Conservation (phyloP, 2,329 filamentous ascomycete genomes). For the Calonectria naviculata region DNA sequence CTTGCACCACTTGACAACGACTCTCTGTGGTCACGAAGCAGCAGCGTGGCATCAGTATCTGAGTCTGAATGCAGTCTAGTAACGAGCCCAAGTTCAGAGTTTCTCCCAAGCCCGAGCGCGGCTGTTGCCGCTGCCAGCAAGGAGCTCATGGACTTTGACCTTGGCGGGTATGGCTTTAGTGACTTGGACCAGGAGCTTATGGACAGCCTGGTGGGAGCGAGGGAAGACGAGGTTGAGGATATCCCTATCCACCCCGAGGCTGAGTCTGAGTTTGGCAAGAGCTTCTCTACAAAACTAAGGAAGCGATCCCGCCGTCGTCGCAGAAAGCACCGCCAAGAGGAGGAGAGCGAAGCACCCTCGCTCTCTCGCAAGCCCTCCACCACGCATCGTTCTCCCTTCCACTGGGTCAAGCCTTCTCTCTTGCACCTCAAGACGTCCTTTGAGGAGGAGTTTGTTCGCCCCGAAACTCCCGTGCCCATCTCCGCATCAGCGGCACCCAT, state of each 20-base stretch:
- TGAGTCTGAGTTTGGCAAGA: constrained; percentile 39
- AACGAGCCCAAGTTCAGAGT: constrained; percentile 47
- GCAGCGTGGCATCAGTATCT: constrained; percentile 38
- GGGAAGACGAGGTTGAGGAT: constrained; percentile 12
- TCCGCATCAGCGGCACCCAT: constrained; percentile 59
- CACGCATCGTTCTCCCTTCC: constrained; percentile 33
- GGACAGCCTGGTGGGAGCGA: constrained; percentile 40
- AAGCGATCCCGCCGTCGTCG: constrained; percentile 53
- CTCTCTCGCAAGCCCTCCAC: constrained; percentile 33
- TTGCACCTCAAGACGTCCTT: constrained; percentile 37
- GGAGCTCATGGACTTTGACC: constrained; percentile 55
- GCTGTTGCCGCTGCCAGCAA: constrained; percentile 65
- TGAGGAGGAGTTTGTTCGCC: constrained; percentile 39
- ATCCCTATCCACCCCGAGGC: constrained; percentile 9
- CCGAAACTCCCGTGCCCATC: constrained; percentile 38
- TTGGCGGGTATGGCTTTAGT: constrained; percentile 52
- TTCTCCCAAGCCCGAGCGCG: constrained; percentile 61
- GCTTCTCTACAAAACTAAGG: constrained; percentile 61
- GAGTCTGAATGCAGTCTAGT: constrained; percentile 49
- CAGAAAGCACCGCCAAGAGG: constrained; percentile 48
- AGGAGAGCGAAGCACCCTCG: constrained; percentile 34
- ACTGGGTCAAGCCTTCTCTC: constrained; percentile 38
- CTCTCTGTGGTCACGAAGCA: constrained; percentile 51
- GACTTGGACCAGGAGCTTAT: constrained; percentile 46
- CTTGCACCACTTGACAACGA: constrained; percentile 72